Evolutionary conservation across 108 stramenopile genomes (phyloP), one percentile per base, ranked within the genome.

Genomic region (Aurantiochytrium sp.): DNA sequence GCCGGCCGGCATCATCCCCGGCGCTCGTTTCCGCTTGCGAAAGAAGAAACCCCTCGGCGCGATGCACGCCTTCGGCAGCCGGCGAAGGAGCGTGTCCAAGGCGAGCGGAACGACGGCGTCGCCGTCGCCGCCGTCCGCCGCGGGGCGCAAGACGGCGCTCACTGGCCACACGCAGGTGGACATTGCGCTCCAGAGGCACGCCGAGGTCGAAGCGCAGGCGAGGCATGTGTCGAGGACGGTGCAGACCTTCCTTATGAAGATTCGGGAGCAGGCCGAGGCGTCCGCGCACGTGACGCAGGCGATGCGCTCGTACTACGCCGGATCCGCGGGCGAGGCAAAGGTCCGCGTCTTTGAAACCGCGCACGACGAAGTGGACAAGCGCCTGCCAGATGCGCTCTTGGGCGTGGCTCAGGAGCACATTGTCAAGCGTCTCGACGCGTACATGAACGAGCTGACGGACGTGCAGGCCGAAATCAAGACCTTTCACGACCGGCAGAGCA

Each of bases 391-490:
- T 24, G 45, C 21, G 10, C 73, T 81, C 8, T 2, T 81, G 39
- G 45, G 27, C 1, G 30, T 48, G 39, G 73, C 73, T 81, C 73
- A 81, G 39, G 73, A 81, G 32, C 73, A 81, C 45, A 81, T 81
- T 4, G 30, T 48, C 0, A 24, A 24, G 1, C 39, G 36, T 1
- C 45, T 81, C 21, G 73, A 41, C n/a, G 73, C 39, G 6, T 81
- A 81, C 73, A 81, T 81, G 73, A 81, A 81, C 27, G 42, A 48
- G 39, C 73, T 81, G 6, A 30, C 73, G 12, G 73, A 81, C 73
- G 73, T 48, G 39, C 73, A 48, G 17, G 45, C 17, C 10, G 73
- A 81, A 24, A 81, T 81, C 3, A 41, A 81, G 45, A 48, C 39
- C 42, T 81, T 81, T 81, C 39, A 81, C 45, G 45, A 81, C 27